Evolutionary conservation across 108 stramenopile genomes (phyloP), one percentile per base, ranked within the genome.

Genomic region (Fragilaria crotonensis): DNA sequence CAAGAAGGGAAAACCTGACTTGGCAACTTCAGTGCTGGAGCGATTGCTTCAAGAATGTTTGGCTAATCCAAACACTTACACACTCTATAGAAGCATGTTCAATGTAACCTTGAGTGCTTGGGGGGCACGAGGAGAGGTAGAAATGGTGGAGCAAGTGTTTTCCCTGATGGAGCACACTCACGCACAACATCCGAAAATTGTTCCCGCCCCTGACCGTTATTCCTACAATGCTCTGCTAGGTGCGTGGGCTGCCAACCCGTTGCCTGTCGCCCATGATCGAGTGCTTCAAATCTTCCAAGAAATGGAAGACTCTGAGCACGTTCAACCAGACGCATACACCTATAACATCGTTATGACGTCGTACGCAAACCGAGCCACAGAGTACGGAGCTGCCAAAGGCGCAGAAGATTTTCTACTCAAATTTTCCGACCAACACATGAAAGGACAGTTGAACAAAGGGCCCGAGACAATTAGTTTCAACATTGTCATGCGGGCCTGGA

Each of bases 311-410:
- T 28, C 52, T 3, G 52, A 28, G n/a, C 30, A 30, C 22, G 52
- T 72, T 1, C 52, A 41, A 14, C 76, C 76, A 28, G 63, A 72
- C 30, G 26, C 47, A 20, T 28, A 52, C 52, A 60, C 67, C 2
- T 72, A 71, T 67, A 68, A 72, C 41, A 52, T 56, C 0, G 18
- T 68, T n/a, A 41, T 77, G 58, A 70, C 64, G 27, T 66, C 61
- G 47, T 67, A 71, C 23, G 65, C 69, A 5, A 41, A 41, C 14
- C 41, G 66, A 21, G 54, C 48, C 29, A 52, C 49, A 25, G 14
- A 67, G 5, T 44, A 63, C 17, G 25, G 32, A 0, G 41, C 62
- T 19, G 75, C 66, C 50, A 64, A 71, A 41, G 25, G 41, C 29
- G 66, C 62, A 4, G 61, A 76, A 33, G 66, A 71, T 19, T 50